phyloP scores from a whole-genome alignment of 257 asterid genomes.

The Lavandula angustifolia region DNA sequence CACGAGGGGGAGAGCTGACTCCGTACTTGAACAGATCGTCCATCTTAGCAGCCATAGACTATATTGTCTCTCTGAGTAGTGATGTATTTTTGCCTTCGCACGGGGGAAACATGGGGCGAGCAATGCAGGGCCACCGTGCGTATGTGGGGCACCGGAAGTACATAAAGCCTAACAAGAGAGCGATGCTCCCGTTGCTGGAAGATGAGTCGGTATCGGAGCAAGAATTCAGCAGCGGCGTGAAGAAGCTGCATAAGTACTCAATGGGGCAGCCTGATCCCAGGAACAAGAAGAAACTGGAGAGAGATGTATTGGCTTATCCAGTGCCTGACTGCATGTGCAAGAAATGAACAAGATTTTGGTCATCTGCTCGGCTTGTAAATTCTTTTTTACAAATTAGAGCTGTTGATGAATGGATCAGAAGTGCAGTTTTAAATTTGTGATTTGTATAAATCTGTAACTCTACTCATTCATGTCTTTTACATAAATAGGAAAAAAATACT shows the following conservation, averaged over 20 bases:
- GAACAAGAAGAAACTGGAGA: slow-evolving; percentile 44
- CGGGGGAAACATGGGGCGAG: slow-evolving; percentile 70
- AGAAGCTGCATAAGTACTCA: slow-evolving; percentile 53
- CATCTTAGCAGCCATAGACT: slow-evolving; percentile 61
- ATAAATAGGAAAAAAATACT: too few species aligned
- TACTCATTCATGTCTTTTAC: too few species aligned
- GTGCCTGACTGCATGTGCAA: slow-evolving; percentile 74
- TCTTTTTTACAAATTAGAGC: too few species aligned
- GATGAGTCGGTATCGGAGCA: slow-evolving; percentile 41
- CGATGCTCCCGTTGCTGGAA: slow-evolving; percentile 56
- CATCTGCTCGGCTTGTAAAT: too few species aligned
- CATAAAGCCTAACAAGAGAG: slow-evolving; percentile 63
- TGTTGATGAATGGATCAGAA: too few species aligned
- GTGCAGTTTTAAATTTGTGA: too few species aligned
- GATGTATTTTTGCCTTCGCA: slow-evolving; percentile 64
- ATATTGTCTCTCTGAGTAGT: slow-evolving; percentile 59
- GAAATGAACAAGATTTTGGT: slow-evolving; percentile 22
- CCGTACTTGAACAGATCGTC: slow-evolving; percentile 55
- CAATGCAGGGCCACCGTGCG: slow-evolving; percentile 76
- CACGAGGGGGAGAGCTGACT: slow-evolving; percentile 53
- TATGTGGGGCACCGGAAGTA: slow-evolving; percentile 61
- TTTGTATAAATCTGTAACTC: too few species aligned
- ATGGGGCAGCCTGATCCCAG: slow-evolving; percentile 54
- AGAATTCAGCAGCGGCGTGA: slow-evolving; percentile 38
- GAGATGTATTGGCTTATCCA: slow-evolving; percentile 68